Base-by-base conservation (phyloP, 2,329 filamentous ascomycete genomes). In the Chlorencoelia australis region DNA sequence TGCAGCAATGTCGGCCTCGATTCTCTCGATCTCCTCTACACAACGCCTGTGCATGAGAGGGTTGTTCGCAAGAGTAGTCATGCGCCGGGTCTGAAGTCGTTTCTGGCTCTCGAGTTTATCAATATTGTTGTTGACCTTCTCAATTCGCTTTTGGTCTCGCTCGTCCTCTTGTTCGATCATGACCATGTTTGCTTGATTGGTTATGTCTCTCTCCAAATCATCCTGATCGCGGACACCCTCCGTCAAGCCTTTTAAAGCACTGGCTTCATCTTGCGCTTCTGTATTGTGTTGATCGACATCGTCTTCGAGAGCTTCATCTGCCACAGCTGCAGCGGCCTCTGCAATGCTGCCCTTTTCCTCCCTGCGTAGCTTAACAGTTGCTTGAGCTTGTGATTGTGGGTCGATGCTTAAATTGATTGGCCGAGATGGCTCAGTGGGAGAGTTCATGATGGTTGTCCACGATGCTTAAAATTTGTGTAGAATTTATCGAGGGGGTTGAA, bases 131-230 rank as follows among this genome's bases (percentile, higher is more conserved):
- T 72, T 62, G 5, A 75, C 62, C 47, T 72, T 78, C 29, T 70
- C 67, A 33, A 81, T 79, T 18, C 76, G 69, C 38, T 71, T 75
- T 47, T 71, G 64, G 37, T 81, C 76, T 44, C 68, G 69, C 50
- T 73, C 72, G 47, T 80, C 74, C 43, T 81, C 76, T 26, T 68
- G 68, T 37, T 78, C 73, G 29, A 71, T 70, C 37, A 80, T 57
- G 0, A 68, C 71, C 13, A 69, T 62, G 37, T 70, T 76, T 4
- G 75, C 76, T 47, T 80, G 70, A 11, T 68, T 56, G 1, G 73
- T 73, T 45, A 96, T 93, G 53, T 94, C 87, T 43, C 86, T 73
- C 59, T 95, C 89, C 14, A 96, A 64, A 41, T 95, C 88, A 62
- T 88, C 80, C 58, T 96, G 89, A 51, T 94, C 78, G 39, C 85